Evolutionary conservation across 2,329 filamentous ascomycete species (phyloP).

Genomic region (Raffaelea ambrosiae): DNA sequence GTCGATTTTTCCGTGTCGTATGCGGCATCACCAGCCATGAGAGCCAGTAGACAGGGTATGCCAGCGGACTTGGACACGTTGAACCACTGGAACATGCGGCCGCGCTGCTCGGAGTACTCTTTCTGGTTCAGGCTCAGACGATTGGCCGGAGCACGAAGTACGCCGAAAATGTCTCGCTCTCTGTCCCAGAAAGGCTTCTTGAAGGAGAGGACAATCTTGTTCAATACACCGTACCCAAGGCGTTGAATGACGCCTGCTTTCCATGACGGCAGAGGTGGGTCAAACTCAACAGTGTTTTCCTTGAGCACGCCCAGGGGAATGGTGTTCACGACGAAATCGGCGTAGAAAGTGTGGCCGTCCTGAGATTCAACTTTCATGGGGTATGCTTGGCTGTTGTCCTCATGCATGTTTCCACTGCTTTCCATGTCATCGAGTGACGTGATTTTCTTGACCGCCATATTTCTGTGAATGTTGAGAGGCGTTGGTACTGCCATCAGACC

Average conservation of each 20-base stretch:
- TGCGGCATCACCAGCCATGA: conserved; percentile 94
- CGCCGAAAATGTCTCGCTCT: conserved; percentile 85
- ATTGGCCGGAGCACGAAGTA: conserved; percentile 66
- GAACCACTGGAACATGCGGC: conserved; percentile 98
- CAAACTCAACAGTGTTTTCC: conserved; percentile 69
- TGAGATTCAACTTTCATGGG: conserved; percentile 56
- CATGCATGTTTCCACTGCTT: background rate
- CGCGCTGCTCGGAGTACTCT: conserved; percentile 70
- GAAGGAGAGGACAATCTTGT: conserved; percentile 92
- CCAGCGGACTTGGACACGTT: conserved; percentile 88
- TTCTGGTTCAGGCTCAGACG: conserved; percentile 65
- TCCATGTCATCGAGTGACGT: background rate
- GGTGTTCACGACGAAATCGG: conserved; percentile 87
- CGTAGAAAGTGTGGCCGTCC: conserved; percentile 66
- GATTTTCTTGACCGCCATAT: conserved; percentile 64
- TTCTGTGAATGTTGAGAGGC: conserved; percentile 67
- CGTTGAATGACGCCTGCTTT: conserved; percentile 73
- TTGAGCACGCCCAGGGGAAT: conserved; percentile 89
- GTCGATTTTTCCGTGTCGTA: conserved; percentile 73
- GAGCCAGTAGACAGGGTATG: conserved; percentile 74
- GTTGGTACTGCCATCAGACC: conserved; percentile 72
- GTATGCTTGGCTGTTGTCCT: background rate
- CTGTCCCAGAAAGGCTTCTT: conserved; percentile 86
- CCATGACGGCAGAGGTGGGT: conserved; percentile 82
- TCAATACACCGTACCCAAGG: conserved; percentile 86